Base-by-base conservation (phyloP, 345 rosid species). In the Viola odorata region DNA sequence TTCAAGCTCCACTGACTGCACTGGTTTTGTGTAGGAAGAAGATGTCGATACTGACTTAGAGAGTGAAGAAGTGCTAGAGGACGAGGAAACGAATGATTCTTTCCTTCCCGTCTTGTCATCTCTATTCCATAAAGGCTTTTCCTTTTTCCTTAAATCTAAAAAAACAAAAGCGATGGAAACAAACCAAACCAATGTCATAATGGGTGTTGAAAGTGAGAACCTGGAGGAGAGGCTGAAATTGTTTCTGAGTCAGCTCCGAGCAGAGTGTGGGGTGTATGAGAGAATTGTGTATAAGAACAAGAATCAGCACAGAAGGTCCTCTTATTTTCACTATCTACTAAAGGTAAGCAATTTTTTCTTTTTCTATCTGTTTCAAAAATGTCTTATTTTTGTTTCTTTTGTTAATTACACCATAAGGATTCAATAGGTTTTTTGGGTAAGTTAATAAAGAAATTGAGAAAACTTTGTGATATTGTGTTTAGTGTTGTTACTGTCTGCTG, bases 251-350 rank as follows among this genome's bases (percentile, higher is more conserved):
- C 86, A 81, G 72, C 86, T 90, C 44, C 82, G 78, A 45, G 53
- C 58, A 42, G 98, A 89, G 65, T 55, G 67, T 42, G 87, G 77
- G 5, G 73, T 89, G 42, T 85, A 86, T 50, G 95, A 86, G 70
- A 86, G 96, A 69, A 77, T 90, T 45, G 81, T 88, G 60, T 85
- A 94, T 78, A 90, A 90, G 75, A 90, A 88, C 79, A 94, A 92
- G 88, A 89, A 86, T 45, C 98, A 92, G 77, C 99, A 92, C 52
- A 73, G 97, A 36, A 83, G 96, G 67, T 80, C 87, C 80, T 82
- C 86, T 32, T 92, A 89, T 72, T 92, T 92, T 66, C 91, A 90
- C 73, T 83, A 78, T 79, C 85, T 90, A 54, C 72, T 85, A 16
- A 94, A 90, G 96, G 99, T 86, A 76, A 47, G 17, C 42, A 56